Evolutionary conservation across 129 eudicot genomes (phyloP).

Genomic region (Logfia minima): DNA sequence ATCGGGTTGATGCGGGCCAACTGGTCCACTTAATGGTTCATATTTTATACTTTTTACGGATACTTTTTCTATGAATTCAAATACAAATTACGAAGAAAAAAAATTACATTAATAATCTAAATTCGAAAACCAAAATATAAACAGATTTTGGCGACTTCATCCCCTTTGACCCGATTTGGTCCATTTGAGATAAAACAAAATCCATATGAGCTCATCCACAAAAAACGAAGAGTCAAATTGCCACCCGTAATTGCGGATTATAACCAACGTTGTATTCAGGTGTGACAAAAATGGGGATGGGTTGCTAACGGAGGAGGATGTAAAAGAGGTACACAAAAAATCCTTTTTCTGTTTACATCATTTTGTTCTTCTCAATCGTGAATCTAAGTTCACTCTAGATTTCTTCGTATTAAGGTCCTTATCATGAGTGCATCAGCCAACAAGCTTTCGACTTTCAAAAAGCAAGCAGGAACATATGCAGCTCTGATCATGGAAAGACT

Average conservation of each 20-base stretch:
- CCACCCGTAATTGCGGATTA: not conserved
- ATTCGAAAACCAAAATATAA: no score
- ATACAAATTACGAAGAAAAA: no score
- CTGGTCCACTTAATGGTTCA: no score
- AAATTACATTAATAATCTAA: no score
- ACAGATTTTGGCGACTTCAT: no score
- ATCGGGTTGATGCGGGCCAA: no score
- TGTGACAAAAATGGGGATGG: conserved; percentile 99
- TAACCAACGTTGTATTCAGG: conserved; percentile 48
- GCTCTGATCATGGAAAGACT: conserved; percentile 93
- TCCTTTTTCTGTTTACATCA: not conserved
- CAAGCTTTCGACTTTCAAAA: conserved; percentile 74
- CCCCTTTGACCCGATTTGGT: no score
- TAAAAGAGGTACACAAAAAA: conserved; percentile 64
- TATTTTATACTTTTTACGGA: no score
- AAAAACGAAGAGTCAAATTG: no score
- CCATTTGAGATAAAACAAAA: no score
- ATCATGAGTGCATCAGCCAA: conserved; percentile 97
- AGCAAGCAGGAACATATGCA: conserved; percentile 78
- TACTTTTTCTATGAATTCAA: no score
- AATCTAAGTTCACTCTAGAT: conserved; percentile 13
- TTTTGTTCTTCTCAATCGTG: not conserved
- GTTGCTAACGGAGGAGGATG: conserved; percentile 78
- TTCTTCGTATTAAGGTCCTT: conserved; percentile 54
- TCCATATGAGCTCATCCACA: not conserved